phyloP scores from a whole-genome alignment of 257 asterid species.

The Plantago ovata region DNA sequence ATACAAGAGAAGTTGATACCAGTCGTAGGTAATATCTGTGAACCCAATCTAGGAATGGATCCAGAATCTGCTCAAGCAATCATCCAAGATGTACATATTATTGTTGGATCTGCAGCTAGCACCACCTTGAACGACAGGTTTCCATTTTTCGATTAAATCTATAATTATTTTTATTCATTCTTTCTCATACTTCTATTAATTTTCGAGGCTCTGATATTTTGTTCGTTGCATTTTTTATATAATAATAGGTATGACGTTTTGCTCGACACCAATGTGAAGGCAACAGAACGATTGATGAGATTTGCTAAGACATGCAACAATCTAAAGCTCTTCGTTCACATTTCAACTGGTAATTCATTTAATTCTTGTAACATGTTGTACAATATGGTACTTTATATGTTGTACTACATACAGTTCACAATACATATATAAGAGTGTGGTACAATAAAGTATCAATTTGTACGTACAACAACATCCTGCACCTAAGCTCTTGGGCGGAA shows the following conservation, averaged over 20 bases:
- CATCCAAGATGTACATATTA: conserved; percentile 24
- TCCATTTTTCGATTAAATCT: too few relatives aligned
- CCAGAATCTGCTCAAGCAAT: neutral
- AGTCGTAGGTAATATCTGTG: conserved; percentile 29
- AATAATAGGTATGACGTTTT: conserved; percentile 36
- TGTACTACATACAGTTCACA: too few relatives aligned
- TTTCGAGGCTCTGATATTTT: too few relatives aligned
- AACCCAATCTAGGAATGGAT: conserved; percentile 33
- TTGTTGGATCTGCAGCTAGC: conserved; percentile 30
- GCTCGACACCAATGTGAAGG: conserved; percentile 35
- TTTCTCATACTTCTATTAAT: too few relatives aligned
- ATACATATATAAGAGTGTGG: too few relatives aligned
- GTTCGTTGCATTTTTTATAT: too few relatives aligned
- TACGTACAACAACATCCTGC: too few relatives aligned
- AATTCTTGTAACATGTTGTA: neutral
- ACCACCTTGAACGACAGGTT: conserved; percentile 36
- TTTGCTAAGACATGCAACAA: conserved; percentile 53
- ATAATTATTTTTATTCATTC: too few relatives aligned
- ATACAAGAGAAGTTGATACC: conserved; percentile 27
- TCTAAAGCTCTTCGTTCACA: conserved; percentile 32
- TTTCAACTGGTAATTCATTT: conserved; percentile 36
- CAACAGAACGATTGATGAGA: conserved; percentile 41
- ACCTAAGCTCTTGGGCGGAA: too few relatives aligned
- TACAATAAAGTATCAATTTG: too few relatives aligned
- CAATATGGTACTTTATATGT: too few relatives aligned